Base-by-base conservation (phyloP, 2,329 filamentous ascomycete genomes). In the Phialemoniopsis sp. region DNA sequence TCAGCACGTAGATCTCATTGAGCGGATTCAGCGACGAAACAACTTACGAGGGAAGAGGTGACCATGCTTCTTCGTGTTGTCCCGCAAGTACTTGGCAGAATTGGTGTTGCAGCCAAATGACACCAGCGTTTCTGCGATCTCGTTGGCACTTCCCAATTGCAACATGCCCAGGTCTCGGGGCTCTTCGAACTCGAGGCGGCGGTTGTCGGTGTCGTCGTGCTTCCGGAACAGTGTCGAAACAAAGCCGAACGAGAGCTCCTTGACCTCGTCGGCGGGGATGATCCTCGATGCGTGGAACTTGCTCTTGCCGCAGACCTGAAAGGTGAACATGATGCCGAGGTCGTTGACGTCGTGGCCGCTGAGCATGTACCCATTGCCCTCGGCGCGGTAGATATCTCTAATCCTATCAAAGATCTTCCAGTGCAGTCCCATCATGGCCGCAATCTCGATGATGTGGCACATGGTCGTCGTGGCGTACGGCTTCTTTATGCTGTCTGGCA, bases 401-500 rank as follows among this genome's bases (percentile, higher is more conserved):
- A 56, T 66, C 28, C 72, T 63, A 47, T 78, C 71, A 46, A 80
- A 80, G 39, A 74, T 70, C 45, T 72, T 75, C 76, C 76, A 80
- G 54, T 80, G 68, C 8, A 80, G 63, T 8, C 76, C 73, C 13
- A 78, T 57, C 41, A 72, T 68, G 5, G 71, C 71, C 18, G 72
- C 63, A 43, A 78, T 70, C 58, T 78, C 74, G 21, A 78, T 56
- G 4, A 77, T 53, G 46, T 78, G 74, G 39, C 68, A 75, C 43
- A 78, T 72, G n/a, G 73, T 72, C 0, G 68, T 76, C 0, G 70
- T 76, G 3, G 71, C 72, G 36, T 73, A 76, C 0, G 72, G 72
- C 29, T 69, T 69, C 29, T 59, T 64, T 36, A 75, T 52, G 26
- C 59, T 58, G 2, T 58, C 39, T 1, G 72, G 72, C 69, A 76